These are phyloP conservation scores for Saitozyma sp. DNA, from an alignment of 768 basidiomycete species.

Conservation along the genomic window DNA sequence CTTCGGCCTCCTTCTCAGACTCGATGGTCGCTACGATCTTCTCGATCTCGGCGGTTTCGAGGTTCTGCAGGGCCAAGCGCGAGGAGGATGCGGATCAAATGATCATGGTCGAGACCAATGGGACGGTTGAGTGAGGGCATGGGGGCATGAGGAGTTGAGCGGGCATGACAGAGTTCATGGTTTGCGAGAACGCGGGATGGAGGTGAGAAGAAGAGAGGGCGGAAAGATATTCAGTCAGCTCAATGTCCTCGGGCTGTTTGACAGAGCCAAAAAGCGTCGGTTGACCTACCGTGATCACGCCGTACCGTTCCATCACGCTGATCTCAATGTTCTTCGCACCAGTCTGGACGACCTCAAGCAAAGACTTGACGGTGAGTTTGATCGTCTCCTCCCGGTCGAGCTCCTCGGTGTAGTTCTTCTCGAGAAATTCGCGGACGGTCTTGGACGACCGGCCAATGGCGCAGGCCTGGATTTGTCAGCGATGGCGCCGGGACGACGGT, in stretches of 20 bases:
- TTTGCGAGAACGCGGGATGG: too few species aligned
- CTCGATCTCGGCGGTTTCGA: constrained; percentile 85
- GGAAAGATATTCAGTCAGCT: too few species aligned
- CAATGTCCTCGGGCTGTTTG: background rate
- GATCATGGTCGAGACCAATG: too few species aligned
- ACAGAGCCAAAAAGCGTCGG: background rate
- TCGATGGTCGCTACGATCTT: constrained; percentile 90
- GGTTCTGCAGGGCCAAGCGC: constrained; percentile 60
- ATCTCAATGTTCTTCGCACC: constrained; percentile 99
- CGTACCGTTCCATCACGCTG: constrained; percentile 93
- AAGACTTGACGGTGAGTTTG: constrained; percentile 89
- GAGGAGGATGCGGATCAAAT: too few species aligned
- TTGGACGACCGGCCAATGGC: constrained; percentile 97
- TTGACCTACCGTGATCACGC: constrained; percentile 77
- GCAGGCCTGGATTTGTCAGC: constrained; percentile 67
- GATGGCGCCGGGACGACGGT: background rate
- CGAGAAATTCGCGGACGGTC: constrained; percentile 96
- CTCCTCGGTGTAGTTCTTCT: constrained; percentile 95
- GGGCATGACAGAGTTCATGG: too few species aligned
- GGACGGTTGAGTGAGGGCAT: too few species aligned
- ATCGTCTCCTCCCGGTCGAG: constrained; percentile 84
- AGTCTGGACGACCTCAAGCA: constrained; percentile 97
- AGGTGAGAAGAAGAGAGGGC: too few species aligned
- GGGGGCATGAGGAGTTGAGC: too few species aligned
- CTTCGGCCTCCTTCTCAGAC: constrained; percentile 95